Conservation (phyloP, 2,329 filamentous ascomycete species). For the Fusarium decemcellulare region DNA sequence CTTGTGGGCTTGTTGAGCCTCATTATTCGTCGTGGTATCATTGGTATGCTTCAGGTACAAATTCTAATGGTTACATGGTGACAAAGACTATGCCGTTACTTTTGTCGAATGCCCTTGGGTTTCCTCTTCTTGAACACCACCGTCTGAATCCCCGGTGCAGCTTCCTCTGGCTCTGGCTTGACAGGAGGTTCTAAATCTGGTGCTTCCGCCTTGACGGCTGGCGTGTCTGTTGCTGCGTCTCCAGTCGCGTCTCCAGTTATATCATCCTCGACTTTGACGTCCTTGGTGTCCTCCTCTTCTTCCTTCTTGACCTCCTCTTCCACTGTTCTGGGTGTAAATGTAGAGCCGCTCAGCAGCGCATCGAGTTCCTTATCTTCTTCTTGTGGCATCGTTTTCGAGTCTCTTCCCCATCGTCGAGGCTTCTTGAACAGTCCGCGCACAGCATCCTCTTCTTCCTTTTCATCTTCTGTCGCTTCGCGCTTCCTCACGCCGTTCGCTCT, state of each 20-base stretch:
- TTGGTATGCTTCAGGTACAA: constrained; percentile 3
- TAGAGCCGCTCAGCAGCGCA: constrained; percentile 64
- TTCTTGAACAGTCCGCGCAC: constrained; percentile 73
- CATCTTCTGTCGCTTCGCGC: constrained; percentile 71
- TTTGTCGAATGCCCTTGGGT: constrained; percentile 74
- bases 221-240: constrained; percentile 19
- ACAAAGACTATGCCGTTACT: constrained; percentile 53
- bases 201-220: constrained; percentile 60
- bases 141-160: constrained; percentile 51
- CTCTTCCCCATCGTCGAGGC: constrained; percentile 67
- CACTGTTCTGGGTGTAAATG: constrained; percentile 42
- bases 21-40: constrained; percentile 34
- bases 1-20: constrained; percentile 3
- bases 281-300: constrained; percentile 37
- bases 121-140: constrained; percentile 88
- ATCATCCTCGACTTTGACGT: constrained; percentile 44
- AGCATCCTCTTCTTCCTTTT: constrained; percentile 72
- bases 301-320: constrained; percentile 48
- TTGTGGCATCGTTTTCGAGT: constrained; percentile 63
- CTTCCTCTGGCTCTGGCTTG: constrained; percentile 50
- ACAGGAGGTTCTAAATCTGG: constrained; percentile 38
- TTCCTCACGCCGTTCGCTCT: constrained; percentile 73
- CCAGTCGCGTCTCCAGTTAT: background rate
- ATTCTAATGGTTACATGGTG: constrained; percentile 7
- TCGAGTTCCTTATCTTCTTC: constrained; percentile 73